Evolutionary conservation across 2,329 filamentous ascomycete species (phyloP), one percentile per base, ranked within the genome.

Genomic region (Beauveria bassiana): DNA sequence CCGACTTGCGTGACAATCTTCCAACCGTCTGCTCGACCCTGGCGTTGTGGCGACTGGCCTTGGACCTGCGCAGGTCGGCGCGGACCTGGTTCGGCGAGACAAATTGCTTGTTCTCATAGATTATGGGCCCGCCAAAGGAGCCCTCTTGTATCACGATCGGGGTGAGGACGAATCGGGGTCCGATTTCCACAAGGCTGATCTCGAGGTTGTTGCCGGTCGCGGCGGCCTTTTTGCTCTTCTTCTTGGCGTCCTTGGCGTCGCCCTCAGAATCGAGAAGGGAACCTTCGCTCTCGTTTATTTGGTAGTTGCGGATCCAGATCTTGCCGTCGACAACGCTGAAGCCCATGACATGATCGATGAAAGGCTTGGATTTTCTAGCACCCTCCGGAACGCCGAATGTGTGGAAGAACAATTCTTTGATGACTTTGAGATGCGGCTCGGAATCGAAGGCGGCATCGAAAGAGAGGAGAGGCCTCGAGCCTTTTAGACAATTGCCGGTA

Each of bases 61-160:
- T 92, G 67, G 83, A 80, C 75, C 85, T 80, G 68, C 91, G 82
- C 67, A 96, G 75, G 65, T 98, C 95, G 46, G 91, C 81, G 66
- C 95, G 83, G 65, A 98, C 86, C 77, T 97, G 91, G 83, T 99
- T 99, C 10, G 95, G 95, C 67, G 89, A 95, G 59, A 99, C 90
- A 70, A 96, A 99, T 74, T 96, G 89, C 81, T 91, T 95, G 79
- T 98, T 98, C 80, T 98, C 91, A 77, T 96, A 99, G 71, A 99
- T 96, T 66, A 98, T 91, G 3, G 95, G 93, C 0, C 95, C 95
- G 59, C 93, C 93, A 68, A 99, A 98, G 64, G 90, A 93, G 49
- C 91, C 92, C 73, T 99, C 95, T 68, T 96, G 86, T 67, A 98
- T 96, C 62, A 98, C 87, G 66, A 97, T 97, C 1, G 95, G 93